phyloP scores from a whole-genome alignment of 2,329 filamentous ascomycete species.

The Ploettnerulaceae sp. region DNA sequence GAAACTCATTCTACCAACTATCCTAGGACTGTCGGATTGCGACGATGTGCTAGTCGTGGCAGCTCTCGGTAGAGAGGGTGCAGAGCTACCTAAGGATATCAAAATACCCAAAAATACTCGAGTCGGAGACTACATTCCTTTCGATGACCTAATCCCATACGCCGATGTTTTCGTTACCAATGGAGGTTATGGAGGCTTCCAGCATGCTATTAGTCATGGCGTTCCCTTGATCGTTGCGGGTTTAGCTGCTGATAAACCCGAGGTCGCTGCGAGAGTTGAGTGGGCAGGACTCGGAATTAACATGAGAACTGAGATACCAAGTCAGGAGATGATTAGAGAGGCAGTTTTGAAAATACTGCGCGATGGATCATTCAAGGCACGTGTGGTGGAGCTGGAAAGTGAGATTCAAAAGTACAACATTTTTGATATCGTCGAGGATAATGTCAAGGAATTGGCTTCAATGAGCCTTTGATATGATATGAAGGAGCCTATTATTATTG shows the following conservation, averaged over 20 bases:
- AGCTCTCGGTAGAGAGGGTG: slow-evolving; percentile 30
- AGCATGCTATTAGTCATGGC: slow-evolving; percentile 33
- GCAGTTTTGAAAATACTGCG: slow-evolving; percentile 13
- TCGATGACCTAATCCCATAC: slow-evolving; percentile 35
- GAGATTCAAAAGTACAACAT: slow-evolving; percentile 19
- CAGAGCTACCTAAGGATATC: slow-evolving; percentile 29
- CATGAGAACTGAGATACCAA: slow-evolving; percentile 20
- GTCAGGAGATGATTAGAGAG: slow-evolving; percentile 1
- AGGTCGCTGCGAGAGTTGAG: slow-evolving; percentile 32
- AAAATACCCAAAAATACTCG: slow-evolving; percentile 33
- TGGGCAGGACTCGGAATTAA: slow-evolving; percentile 34
- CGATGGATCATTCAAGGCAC: slow-evolving; percentile 12
- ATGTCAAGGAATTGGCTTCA: slow-evolving; percentile 9
- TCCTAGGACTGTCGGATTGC: slow-evolving; percentile 33
- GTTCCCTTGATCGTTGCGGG: slow-evolving; percentile 36
- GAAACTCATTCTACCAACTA: slow-evolving; percentile 35
- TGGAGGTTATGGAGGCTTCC: slow-evolving; percentile 37
- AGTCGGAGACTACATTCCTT: slow-evolving; percentile 37
- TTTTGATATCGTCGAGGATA: slow-evolving; percentile 11
- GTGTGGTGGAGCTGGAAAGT: slow-evolving; percentile 12
- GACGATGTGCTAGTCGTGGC: slow-evolving; percentile 36
- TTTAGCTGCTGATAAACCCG: slow-evolving; percentile 34
- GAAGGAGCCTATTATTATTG: no score
- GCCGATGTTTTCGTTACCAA: slow-evolving; percentile 35
- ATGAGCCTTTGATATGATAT: neutral